These are phyloP conservation scores for Mycena pura DNA, from an alignment of 768 basidiomycete genomes.

Conservation along the genomic window DNA sequence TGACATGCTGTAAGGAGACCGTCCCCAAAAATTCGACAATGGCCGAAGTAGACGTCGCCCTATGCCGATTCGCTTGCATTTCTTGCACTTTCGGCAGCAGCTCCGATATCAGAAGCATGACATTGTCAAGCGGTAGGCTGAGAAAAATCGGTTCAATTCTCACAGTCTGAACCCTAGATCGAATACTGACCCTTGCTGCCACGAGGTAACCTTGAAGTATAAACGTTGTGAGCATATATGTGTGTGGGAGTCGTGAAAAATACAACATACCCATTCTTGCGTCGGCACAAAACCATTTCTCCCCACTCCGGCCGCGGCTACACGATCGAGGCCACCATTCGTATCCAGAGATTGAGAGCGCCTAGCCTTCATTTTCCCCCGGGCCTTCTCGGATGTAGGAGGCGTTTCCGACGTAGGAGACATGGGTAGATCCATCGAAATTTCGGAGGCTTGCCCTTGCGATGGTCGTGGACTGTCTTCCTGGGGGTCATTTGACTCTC, in stretches of 20 bases:
- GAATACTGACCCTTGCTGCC: constrained; percentile 87
- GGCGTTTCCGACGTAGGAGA: constrained; percentile 52
- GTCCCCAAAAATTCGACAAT: constrained; percentile 79
- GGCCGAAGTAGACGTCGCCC: constrained; percentile 66
- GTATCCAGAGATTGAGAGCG: constrained; percentile 60
- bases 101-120: constrained; percentile 89
- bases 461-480: constrained; percentile 21
- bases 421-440: constrained; percentile 45
- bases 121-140: constrained; percentile 87
- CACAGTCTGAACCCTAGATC: constrained; percentile 4
- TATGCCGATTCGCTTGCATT: constrained; percentile 71
- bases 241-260: not conserved
- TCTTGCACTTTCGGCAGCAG: constrained; percentile 85
- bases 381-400: constrained; percentile 80
- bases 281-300: constrained; percentile 94
- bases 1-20: constrained; percentile 70
- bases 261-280: constrained; percentile 91
- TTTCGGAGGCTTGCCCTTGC: constrained; percentile 40
- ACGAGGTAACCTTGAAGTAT: constrained; percentile 74
- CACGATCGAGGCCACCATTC: constrained; percentile 63
- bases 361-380: constrained; percentile 89
- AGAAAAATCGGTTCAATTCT: constrained; percentile 14
- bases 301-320: constrained; percentile 75
- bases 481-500: constrained; percentile 27
- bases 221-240: not conserved